Percentiles rank a stretch among this genome's conserved stretches.
Conservation (phyloP, 805 yeast genomes). For the Teunomyces kruisii region DNA sequence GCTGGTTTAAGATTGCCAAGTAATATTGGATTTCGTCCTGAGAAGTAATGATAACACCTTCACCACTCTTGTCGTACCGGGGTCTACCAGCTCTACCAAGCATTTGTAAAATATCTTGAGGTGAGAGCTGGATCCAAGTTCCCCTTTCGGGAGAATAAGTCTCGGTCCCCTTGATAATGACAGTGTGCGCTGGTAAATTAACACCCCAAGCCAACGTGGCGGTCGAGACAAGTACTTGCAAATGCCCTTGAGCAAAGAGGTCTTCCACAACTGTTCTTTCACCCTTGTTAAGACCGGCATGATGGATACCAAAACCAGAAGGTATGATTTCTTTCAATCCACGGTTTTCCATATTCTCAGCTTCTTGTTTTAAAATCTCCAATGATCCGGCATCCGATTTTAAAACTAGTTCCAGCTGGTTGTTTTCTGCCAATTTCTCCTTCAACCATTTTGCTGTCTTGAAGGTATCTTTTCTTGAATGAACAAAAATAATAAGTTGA, state of each 20-base stretch:
- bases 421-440: conserved; percentile 59
- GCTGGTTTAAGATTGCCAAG: conserved; percentile 86
- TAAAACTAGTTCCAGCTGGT: conserved; percentile 44
- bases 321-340: conserved; percentile 61
- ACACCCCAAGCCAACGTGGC: conserved; percentile 98
- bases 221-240: conserved; percentile 83
- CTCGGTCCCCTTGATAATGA: conserved; percentile 89
- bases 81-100: conserved; percentile 99
- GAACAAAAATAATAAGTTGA: conserved; percentile 89
- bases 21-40: conserved; percentile 86
- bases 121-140: conserved; percentile 85
- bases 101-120: conserved; percentile 95
- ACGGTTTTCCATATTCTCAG: conserved; percentile 52
- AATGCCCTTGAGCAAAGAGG: conserved; percentile 81
- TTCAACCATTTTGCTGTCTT: conserved; percentile 77
- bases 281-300: conserved; percentile 76
- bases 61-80: conserved; percentile 87
- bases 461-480: conserved; percentile 87
- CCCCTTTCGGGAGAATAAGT: conserved; percentile 90
- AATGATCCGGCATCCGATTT: conserved; percentile 54
- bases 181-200: conserved; percentile 92
- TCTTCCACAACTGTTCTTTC: conserved; percentile 84
- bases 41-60: conserved; percentile 88
- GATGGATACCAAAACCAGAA: conserved; percentile 84
- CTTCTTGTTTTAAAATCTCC: conserved; percentile 65